These are phyloP conservation scores for Saccharum spontaneum DNA, from an alignment of 176 grass and related monocot genomes.

Conservation along the genomic window DNA sequence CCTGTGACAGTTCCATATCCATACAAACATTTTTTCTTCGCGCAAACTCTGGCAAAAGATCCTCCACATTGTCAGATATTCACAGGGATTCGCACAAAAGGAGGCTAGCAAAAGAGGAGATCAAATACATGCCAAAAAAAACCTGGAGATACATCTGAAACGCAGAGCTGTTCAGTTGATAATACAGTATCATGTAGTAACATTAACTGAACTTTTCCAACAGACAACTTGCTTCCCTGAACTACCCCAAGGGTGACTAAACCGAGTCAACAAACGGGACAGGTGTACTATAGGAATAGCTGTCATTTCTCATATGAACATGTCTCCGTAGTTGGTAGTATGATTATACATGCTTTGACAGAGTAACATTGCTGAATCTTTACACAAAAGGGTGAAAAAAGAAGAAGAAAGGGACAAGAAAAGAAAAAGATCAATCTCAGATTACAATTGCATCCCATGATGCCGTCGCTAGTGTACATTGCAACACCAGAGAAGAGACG, in stretches of 20 bases:
- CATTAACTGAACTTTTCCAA: not conserved
- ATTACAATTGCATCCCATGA: constrained; percentile 38
- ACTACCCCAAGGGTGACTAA: not conserved
- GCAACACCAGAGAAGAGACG: constrained; percentile 34
- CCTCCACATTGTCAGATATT: not conserved
- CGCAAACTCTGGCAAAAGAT: not conserved
- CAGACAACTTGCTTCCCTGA: not conserved
- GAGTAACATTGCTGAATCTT: constrained; percentile 27
- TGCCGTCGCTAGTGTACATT: constrained; percentile 55
- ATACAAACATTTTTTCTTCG: not conserved
- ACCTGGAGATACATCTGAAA: not conserved
- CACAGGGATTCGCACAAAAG: not conserved
- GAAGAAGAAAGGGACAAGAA: not conserved
- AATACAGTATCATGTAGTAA: not conserved
- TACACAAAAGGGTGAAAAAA: constrained; percentile 23
- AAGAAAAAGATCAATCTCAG: constrained; percentile 21
- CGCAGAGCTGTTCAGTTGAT: not conserved
- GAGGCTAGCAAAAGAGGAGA: not conserved
- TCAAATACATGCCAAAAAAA: not conserved
- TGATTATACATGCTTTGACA: constrained; percentile 26
- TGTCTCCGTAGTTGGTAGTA: not conserved
- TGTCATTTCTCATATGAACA: constrained; percentile 12
- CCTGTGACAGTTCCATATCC: not conserved
- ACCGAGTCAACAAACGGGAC: not conserved
- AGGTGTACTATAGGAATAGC: not conserved